Base-by-base conservation (phyloP, 164 flowering plant species). In the Vitis rupestris region DNA sequence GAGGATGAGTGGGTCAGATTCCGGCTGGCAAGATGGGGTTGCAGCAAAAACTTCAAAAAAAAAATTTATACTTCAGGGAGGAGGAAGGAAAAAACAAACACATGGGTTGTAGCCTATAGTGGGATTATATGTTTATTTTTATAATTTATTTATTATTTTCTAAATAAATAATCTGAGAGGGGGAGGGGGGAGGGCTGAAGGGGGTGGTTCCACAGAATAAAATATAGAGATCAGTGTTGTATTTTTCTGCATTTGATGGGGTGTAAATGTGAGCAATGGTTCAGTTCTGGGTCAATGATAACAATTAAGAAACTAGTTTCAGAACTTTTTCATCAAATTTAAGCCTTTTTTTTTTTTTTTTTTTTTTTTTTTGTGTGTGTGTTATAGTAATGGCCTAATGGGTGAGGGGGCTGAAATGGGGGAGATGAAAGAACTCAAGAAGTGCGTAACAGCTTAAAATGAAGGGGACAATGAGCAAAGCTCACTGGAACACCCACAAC, bases 91-190 rank as follows among this genome's bases (percentile, higher is more conserved):
- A 3, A 61, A 8, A 19, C 29, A 37, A 49, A 15, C 48, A 64
- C 68, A 57, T 53, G 76, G 67, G 60, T 55, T 62, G 64, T 64
- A 61, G 70, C 54, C 48, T 65, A 73, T 61, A 68, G 62, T 57
- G 75, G 58, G 60, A 56, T 64, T 59, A 66, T 65, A 66, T 69
- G 70, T 75, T 80, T 74, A 27, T 37, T 66, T 37, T 73, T 73
- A 74, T 71, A 69, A 76, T 73, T 81, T 81, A 78, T 76, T 81
- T 79, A 76, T 73, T 78, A 71, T 76, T 81, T 81, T 68, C 69
- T 29, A 44, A 70, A 71, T 68, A 79, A 81, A 76, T 76, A 74
- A 74, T 50, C 37, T 50, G 31, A 68, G 68, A 16, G 67, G 27
- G 70, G 30, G 69, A 62, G 64, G 30, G 52, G 72, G 48, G 49